Evolutionary conservation across 2,329 filamentous ascomycete species (phyloP).

Genomic region (Cordyceps sp.): DNA sequence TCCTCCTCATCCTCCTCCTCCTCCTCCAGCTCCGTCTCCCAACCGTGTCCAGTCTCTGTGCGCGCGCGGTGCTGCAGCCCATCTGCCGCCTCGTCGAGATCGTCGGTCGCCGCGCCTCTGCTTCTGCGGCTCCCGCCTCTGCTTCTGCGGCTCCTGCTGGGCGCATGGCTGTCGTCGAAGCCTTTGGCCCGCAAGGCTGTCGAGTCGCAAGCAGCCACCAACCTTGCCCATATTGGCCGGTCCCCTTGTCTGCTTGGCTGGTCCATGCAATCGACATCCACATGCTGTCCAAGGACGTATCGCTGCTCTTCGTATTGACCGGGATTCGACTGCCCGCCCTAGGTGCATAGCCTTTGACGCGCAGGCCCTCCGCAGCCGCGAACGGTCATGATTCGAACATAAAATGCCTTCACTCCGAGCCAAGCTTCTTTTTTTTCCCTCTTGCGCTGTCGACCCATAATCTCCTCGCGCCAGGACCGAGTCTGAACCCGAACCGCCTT

Average conservation of each 20-base stretch:
- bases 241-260: neutral
- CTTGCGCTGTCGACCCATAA: too few species aligned
- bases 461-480: neutral
- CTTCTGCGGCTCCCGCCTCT: too few species aligned
- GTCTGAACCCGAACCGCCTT: neutral
- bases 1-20: too few species aligned
- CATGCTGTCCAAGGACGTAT: neutral
- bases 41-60: too few species aligned
- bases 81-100: too few species aligned
- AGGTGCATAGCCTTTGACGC: neutral
- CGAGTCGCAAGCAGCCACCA: neutral
- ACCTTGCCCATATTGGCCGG: neutral
- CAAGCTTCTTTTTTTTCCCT: slow-evolving; percentile 1
- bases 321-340: slow-evolving; percentile 1
- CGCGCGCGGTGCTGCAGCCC: too few species aligned
- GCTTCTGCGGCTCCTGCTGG: too few species aligned
- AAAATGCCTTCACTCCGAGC: slow-evolving; percentile 1
- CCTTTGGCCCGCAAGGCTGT: slow-evolving; percentile 1
- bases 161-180: too few species aligned
- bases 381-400: slow-evolving; percentile 1
- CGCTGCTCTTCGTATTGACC: neutral
- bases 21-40: too few species aligned
- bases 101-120: too few species aligned
- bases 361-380: neutral
- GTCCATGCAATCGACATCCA: slow-evolving; percentile 2